Evolutionary conservation across 495 filamentous ascomycete species (phyloP), one percentile per base, ranked within the genome.

Genomic region (Hypoxylon lienhwacheense): DNA sequence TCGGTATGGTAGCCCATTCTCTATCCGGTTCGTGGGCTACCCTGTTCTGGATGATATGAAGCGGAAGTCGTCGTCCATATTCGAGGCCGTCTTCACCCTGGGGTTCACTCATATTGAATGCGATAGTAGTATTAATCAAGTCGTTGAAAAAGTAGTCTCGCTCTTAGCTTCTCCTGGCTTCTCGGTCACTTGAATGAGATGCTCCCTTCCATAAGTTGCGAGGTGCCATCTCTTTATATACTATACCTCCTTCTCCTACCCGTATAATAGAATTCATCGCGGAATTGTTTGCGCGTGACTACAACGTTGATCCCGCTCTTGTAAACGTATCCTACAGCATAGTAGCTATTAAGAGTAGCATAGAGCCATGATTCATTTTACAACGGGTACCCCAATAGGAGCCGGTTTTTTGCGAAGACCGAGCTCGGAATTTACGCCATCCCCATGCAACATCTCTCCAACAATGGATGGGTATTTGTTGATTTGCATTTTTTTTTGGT

Each of bases 31-130:
- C 61, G 16, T 28, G 50, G 3, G 41, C 20, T 5, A 78, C 76
- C 14, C 65, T 66, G 14, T 78, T 71, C 47, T 85, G 79, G 24
- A 84, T 61, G 35, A 77, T 65, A 32, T 67, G 47, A 28, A 69
- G 58, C 0, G 75, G 33, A 7, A 74, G 61, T 17, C 73, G 66
- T 1, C 46, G 52, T 33, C 70, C 72, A 28, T 28, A 42, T 19
- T 45, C 32, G 5, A n/a, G 22, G 3, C 14, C 40, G 12, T 29
- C 22, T 10, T 22, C n/a, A 7, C 8, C 5, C 10, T 25, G 4
- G 17, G 22, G 3, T 32, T 10, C 19, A 34, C 15, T n/a, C 49
- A 53, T 53, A 7, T 36, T 53, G 49, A 37, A 2, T 22, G 10
- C 8, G 5, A 45, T 26, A 10, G 7, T 29, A 4, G 10, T 6